phyloP scores from a whole-genome alignment of 768 basidiomycete genomes.

The Lentinula sp. region DNA sequence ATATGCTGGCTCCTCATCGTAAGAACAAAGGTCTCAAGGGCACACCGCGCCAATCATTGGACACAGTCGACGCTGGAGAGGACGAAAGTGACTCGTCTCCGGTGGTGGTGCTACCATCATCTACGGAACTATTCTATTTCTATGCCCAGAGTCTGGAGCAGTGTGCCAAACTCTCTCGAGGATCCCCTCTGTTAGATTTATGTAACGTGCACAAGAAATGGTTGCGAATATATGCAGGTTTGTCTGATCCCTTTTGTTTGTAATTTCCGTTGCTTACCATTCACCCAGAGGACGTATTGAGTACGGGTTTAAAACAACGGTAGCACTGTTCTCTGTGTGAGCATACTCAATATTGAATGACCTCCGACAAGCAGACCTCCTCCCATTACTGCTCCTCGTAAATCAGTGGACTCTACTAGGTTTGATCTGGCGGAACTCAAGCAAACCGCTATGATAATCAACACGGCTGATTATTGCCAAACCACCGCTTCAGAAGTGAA shows the following conservation, averaged over 20 bases:
- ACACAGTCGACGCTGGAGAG: conserved; percentile 38
- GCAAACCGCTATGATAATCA: conserved; percentile 85
- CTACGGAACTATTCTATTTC: conserved; percentile 96
- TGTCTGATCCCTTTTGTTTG: conserved; percentile 11
- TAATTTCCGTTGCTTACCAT: conserved; percentile 6
- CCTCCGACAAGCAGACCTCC: background rate
- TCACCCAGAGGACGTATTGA: conserved; percentile 76
- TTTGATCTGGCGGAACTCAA: conserved; percentile 70
- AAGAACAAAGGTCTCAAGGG: conserved; percentile 29
- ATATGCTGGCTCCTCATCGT: conserved; percentile 86
- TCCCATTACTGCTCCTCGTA: conserved; percentile 32
- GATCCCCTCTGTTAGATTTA: conserved; percentile 78
- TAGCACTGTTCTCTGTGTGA: conserved; percentile 16
- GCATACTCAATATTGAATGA: background rate
- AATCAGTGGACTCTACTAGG: conserved; percentile 68
- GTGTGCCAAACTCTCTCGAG: conserved; percentile 85
- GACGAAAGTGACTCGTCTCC: conserved; percentile 34
- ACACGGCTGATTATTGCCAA: conserved; percentile 97
- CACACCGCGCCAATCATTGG: conserved; percentile 63
- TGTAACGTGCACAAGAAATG: conserved; percentile 86
- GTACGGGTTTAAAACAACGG: conserved; percentile 63
- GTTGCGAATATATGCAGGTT: conserved; percentile 90
- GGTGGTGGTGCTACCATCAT: conserved; percentile 79
- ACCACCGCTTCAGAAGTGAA: conserved; percentile 81
- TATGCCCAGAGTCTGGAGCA: conserved; percentile 94